Conservation (phyloP, 2,329 filamentous ascomycete genomes). For the Fusarium pilosicola region DNA sequence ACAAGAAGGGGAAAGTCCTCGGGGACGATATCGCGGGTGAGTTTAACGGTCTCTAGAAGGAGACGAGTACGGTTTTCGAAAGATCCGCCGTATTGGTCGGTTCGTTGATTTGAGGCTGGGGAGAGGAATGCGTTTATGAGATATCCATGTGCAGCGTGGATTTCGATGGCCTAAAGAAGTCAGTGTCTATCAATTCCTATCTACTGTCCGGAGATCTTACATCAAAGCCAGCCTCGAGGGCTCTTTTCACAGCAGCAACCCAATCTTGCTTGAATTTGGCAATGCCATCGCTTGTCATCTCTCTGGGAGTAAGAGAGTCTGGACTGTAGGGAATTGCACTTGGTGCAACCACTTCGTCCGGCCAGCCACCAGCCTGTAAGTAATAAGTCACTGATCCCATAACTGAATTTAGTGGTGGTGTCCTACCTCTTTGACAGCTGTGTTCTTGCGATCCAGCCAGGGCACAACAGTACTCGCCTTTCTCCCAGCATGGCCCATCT, state of each 20-base stretch:
- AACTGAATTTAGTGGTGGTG: no score
- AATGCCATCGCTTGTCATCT: slow-evolving; percentile 40
- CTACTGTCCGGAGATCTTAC: not conserved
- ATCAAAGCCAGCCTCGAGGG: slow-evolving; percentile 36
- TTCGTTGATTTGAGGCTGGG: slow-evolving; percentile 59
- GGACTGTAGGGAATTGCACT: slow-evolving; percentile 37
- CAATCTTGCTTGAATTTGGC: slow-evolving; percentile 38
- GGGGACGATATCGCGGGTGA: slow-evolving; percentile 32
- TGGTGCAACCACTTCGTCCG: slow-evolving; percentile 38
- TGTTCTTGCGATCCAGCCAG: slow-evolving; percentile 41
- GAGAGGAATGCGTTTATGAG: slow-evolving; percentile 63
- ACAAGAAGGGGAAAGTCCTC: slow-evolving; percentile 67
- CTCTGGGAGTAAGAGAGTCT: slow-evolving; percentile 34
- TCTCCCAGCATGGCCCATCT: slow-evolving; percentile 75
- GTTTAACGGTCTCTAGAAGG: slow-evolving; percentile 56
- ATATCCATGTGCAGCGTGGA: slow-evolving; percentile 62
- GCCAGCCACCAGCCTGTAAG: slow-evolving; percentile 38
- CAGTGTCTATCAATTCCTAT: not conserved
- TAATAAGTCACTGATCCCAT: not conserved
- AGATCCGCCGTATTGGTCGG: slow-evolving; percentile 60
- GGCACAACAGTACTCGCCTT: slow-evolving; percentile 56
- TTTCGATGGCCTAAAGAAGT: slow-evolving; percentile 33
- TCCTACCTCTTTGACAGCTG: slow-evolving; percentile 37
- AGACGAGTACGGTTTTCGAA: slow-evolving; percentile 57
- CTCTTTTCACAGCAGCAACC: slow-evolving; percentile 33